Evolutionary conservation across 1,139 yeast genomes (phyloP), one percentile per base, ranked within the genome.

Genomic region (Debaryomyces robertsiae): DNA sequence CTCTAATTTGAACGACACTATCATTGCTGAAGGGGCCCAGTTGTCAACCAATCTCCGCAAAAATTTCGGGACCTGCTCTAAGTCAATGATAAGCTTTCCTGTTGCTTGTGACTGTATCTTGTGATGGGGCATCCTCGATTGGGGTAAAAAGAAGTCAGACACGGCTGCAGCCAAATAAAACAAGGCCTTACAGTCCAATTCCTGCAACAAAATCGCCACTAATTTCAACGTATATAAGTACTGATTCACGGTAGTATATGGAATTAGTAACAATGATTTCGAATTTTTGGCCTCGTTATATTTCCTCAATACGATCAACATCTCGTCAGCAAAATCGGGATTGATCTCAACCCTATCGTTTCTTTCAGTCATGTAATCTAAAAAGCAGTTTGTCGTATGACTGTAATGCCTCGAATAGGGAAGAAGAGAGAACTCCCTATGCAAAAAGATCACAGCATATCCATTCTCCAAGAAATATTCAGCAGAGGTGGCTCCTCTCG

Each of bases 91-190:
- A 41, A 93, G 69, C 55, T 85, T 87, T 2, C 81, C 79, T 36
- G 75, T 76, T 15, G 80, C 80, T 47, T 82, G 84, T 10, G 95
- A 84, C 63, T 94, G 98, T 48, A 93, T 93, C 63, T 93, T 93
- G 63, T 93, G 99, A 54, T 88, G 89, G 1, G 98, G 95, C 57
- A 89, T 73, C 49, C 87, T 75, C 2, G 91, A 82, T 43, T 79
- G 80, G 2, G 98, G 99, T 32, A 93, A 73, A 65, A 90, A 93
- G 63, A 94, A 93, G 61, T 93, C 99, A 4, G 96, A 87, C 0
- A 93, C 99, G 0, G 98, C 98, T 3, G 98, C 98, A 0, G 98
- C 98, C 46, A 93, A 72, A 63, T 85, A 94, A 57, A 93, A 87
- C 36, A 93, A 60, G 0, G 89, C 88, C 43, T 67, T 67, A 2